Percentiles rank a stretch among this genome's conserved stretches.
Conservation (phyloP, 2,329 filamentous ascomycete genomes). For the Cephalotrichum gorgonifer region DNA sequence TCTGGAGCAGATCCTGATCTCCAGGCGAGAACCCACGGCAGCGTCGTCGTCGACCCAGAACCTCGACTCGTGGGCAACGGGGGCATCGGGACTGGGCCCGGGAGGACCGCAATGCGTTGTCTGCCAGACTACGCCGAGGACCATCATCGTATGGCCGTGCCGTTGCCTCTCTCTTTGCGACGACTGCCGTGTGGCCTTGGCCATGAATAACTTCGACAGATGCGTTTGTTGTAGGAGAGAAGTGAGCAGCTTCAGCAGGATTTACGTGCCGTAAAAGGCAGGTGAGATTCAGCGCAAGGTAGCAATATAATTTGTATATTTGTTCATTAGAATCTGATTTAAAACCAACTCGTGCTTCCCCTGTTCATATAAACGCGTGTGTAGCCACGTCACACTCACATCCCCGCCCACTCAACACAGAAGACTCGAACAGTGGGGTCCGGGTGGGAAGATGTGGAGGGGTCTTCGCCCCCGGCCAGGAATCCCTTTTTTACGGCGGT, state of each 20-base stretch:
- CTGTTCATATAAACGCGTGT: no score
- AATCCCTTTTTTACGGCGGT: conserved; percentile 96
- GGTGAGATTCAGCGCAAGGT: background rate
- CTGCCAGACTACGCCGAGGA: conserved; percentile 76
- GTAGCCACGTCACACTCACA: conserved; percentile 46
- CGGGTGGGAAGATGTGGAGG: conserved; percentile 9
- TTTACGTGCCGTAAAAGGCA: conserved; percentile 64
- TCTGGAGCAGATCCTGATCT: conserved; percentile 50
- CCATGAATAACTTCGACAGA: conserved; percentile 94
- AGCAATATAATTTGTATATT: background rate
- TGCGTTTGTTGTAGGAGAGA: conserved; percentile 90
- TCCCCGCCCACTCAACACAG: conserved; percentile 87
- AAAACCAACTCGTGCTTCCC: no score
- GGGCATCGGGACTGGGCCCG: conserved; percentile 60
- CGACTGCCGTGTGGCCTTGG: conserved; percentile 84
- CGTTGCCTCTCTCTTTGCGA: conserved; percentile 91
- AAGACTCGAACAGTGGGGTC: conserved; percentile 53
- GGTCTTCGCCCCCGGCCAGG: conserved; percentile 63
- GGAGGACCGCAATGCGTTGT: conserved; percentile 82
- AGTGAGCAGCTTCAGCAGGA: conserved; percentile 78
- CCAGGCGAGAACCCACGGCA: conserved; percentile 26
- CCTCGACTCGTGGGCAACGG: conserved; percentile 50
- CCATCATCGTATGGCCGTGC: conserved; percentile 92
- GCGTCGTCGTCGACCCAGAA: background rate
- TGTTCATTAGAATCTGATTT: background rate